phyloP scores from a whole-genome alignment of 2,329 filamentous ascomycete species.

The Trichoderma koningii region DNA sequence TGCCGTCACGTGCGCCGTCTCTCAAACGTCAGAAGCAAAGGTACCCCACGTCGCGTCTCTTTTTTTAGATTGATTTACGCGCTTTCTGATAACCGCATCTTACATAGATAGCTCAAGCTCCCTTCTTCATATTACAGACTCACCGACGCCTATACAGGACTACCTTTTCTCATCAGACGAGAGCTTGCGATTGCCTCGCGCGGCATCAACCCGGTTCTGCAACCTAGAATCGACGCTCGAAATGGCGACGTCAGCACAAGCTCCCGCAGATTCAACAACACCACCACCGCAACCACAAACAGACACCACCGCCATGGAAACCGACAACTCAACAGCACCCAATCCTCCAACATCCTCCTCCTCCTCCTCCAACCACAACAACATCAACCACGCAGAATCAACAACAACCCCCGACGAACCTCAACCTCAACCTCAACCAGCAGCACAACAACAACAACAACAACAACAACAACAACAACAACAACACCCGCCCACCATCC shows the following conservation, averaged over 20 bases:
- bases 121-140: too few relatives aligned
- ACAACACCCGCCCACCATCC: constrained; percentile 45
- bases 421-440: constrained; percentile 37
- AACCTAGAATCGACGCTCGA: too few relatives aligned
- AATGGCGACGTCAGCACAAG: constrained; percentile 5
- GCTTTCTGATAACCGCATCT: not conserved
- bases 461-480: constrained; percentile 31
- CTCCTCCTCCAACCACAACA: not conserved
- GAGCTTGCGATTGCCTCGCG: not conserved
- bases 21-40: not conserved
- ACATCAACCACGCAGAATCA: not conserved
- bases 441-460: not conserved
- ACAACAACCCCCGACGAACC: constrained; percentile 31
- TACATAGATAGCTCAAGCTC: not conserved
- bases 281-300: not conserved
- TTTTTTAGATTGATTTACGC: not conserved
- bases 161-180: not conserved
- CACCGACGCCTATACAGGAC: too few relatives aligned
- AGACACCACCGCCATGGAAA: constrained; percentile 12
- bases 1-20: not conserved
- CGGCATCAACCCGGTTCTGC: not conserved
- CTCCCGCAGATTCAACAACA: not conserved
- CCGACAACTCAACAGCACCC: not conserved
- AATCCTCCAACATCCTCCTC: not conserved
- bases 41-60: constrained; percentile 28